A percentile compares a stretch with the other conserved stretches of the same genome.
These are phyloP conservation scores for Vitis riparia DNA, from an alignment of 164 flowering plant genomes.

Conservation along the genomic window DNA sequence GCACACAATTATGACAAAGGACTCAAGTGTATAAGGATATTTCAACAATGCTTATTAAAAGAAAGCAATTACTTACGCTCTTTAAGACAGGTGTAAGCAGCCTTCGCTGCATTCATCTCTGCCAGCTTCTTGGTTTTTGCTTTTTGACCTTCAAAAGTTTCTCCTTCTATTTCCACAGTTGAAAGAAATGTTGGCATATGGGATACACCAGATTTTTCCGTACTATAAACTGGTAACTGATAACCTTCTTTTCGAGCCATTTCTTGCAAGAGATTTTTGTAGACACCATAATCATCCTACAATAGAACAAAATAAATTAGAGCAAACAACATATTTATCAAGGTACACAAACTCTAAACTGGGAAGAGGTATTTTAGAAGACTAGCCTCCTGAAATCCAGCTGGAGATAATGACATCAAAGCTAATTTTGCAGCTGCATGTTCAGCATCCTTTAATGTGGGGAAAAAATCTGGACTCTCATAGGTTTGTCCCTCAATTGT, in stretches of 20 bases:
- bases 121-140: constrained; percentile 52
- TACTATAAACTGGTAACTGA: constrained; percentile 43
- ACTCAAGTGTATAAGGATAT: neutral
- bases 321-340: neutral
- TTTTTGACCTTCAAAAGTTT: constrained; percentile 34
- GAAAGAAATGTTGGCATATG: constrained; percentile 38
- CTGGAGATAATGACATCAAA: constrained; percentile 40
- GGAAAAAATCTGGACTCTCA: constrained; percentile 41
- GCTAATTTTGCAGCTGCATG: constrained; percentile 78
- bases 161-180: constrained; percentile 47
- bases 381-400: constrained; percentile 49
- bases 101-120: constrained; percentile 61
- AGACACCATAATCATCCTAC: constrained; percentile 41
- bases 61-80: constrained; percentile 25
- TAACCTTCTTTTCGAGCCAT: constrained; percentile 48
- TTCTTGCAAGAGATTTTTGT: constrained; percentile 66
- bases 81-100: constrained; percentile 33
- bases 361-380: neutral
- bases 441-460: constrained; percentile 69
- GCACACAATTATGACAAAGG: too few species aligned
- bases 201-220: constrained; percentile 35
- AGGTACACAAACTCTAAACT: neutral
- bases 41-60: neutral
- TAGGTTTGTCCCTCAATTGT: constrained; percentile 54
- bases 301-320: constrained; percentile 1